Evolutionary conservation across 2,329 filamentous ascomycete genomes (phyloP).

Genomic region (Cyanodermella asteris): DNA sequence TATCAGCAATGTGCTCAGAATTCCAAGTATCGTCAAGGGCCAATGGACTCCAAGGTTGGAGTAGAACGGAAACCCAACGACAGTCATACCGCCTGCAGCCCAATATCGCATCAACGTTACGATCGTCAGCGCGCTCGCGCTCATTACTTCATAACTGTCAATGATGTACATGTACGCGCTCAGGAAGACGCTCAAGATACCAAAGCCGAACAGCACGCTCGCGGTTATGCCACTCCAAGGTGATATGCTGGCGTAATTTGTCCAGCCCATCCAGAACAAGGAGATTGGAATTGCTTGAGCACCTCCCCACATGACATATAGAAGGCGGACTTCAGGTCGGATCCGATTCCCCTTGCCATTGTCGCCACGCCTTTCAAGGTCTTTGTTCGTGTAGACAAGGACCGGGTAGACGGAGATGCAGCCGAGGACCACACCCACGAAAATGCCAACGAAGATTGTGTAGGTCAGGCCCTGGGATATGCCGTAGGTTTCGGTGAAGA

Average conservation of each 20-base stretch:
- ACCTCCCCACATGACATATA: constrained; percentile 29
- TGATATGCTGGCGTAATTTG: constrained; percentile 20
- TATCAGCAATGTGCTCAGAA: constrained; percentile 17
- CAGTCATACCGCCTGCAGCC: constrained; percentile 16
- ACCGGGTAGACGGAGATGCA: constrained; percentile 22
- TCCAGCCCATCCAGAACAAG: constrained; percentile 40
- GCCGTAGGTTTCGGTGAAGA: constrained; percentile 28
- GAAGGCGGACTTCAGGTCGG: constrained; percentile 31
- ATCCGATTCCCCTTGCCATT: constrained; percentile 18
- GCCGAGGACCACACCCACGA: constrained; percentile 18
- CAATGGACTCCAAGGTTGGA: constrained; percentile 17
- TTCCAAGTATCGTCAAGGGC: constrained; percentile 19
- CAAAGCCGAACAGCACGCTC: constrained; percentile 30
- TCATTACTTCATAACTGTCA: constrained; percentile 31
- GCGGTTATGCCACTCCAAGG: constrained; percentile 30
- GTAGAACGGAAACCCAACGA: constrained; percentile 17
- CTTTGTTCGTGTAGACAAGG: constrained; percentile 21
- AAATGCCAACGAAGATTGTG: constrained; percentile 26
- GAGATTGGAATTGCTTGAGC: constrained; percentile 27
- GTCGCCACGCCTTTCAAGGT: constrained; percentile 20
- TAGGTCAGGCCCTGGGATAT: constrained; percentile 24
- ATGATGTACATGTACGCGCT: constrained; percentile 35
- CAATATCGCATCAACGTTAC: constrained; percentile 22
- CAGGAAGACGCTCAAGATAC: constrained; percentile 28
- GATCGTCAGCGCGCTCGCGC: constrained; percentile 25